A percentile compares a stretch with the other conserved stretches of the same genome.
Evolutionary conservation across 139 green algal genomes (phyloP).

Genomic region (Trebouxia sp.): DNA sequence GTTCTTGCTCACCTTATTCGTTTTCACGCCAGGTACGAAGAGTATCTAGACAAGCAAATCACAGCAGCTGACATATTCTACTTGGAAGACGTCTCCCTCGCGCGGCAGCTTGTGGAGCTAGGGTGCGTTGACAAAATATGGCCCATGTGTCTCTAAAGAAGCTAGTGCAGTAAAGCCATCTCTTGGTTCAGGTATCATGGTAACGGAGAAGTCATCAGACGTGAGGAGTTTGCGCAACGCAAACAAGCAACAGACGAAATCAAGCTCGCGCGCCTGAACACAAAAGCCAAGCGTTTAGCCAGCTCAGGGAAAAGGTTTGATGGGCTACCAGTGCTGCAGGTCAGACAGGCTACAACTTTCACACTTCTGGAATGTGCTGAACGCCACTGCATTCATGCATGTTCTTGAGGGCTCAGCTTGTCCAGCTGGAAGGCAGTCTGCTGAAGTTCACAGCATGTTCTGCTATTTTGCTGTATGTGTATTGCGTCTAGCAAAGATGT

Average conservation of each 20-base stretch:
- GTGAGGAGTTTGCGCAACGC: constrained; percentile 87
- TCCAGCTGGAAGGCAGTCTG: no score
- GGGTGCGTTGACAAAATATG: constrained; percentile 56
- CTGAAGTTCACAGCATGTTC: no score
- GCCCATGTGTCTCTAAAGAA: no score
- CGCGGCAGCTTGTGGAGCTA: constrained; percentile 79
- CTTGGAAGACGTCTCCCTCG: constrained; percentile 79
- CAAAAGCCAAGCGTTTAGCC: constrained; percentile 75
- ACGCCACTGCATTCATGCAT: no score
- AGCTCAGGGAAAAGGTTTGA: constrained; percentile 73
- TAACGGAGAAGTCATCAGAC: constrained; percentile 81
- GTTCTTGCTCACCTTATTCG: neutral
- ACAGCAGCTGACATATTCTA: constrained; percentile 85
- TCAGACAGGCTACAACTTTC: no score
- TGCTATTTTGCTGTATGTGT: no score
- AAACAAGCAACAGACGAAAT: constrained; percentile 75
- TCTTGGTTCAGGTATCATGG: constrained; percentile 81
- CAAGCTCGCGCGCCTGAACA: constrained; percentile 65
- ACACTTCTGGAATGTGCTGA: no score
- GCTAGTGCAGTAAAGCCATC: no score
- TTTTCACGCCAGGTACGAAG: constrained; percentile 77
- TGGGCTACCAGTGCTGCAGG: constrained; percentile 73
- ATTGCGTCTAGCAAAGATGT: no score
- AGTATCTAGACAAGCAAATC: constrained; percentile 88
- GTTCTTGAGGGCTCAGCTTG: no score